Base-by-base conservation (phyloP, 257 asterid genomes). In the Solanum sejunctum region DNA sequence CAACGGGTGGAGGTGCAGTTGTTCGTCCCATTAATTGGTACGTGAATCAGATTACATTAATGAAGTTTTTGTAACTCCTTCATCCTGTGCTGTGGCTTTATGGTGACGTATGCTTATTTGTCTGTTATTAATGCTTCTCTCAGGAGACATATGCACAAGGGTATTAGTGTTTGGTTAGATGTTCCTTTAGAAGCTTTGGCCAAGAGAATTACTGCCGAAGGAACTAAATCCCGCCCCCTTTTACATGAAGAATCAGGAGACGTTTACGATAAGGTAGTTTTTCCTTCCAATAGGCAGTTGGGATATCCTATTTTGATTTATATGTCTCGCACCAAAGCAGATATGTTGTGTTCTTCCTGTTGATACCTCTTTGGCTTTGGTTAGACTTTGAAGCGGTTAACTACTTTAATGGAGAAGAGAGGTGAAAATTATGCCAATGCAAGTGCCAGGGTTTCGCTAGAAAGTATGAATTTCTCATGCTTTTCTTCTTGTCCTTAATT, bases 1-100 rank as follows among this genome's bases (percentile, higher is more conserved):
- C 99, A 87, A 93, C 98, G 0, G 99, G 98, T 80, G 99, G 99
- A 79, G 98, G 98, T 87, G 98, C 97, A 23, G 98, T 96, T 84
- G 89, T 94, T 85, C 97, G 97, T 86, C 94, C 96, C 80, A 84
- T 93, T 85, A 96, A 96, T 92, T 95, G 99, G 98, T 96, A 96
- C 72, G 12, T 78, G 85, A 84, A 55, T 7, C 28, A 86, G 56
- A 84, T 78, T 28, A 52, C 17, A 52, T 52, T 75, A 81, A 41
- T 63, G 10, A 69, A 21, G 63, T 12, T 23, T 7, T 43, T 64
- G 49, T 1, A 21, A 26, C 66, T 64, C 49, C 47, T 73, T 41
- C 26, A 10, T 58, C 82, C 39, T 39, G 32, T 28, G 26, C 75
- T 26, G 39, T 49, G 85, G 41, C 58, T n/a, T 84, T 87, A 83